Base-by-base conservation (phyloP, 164 flowering plant species). In the Paratinospora sagittata region DNA sequence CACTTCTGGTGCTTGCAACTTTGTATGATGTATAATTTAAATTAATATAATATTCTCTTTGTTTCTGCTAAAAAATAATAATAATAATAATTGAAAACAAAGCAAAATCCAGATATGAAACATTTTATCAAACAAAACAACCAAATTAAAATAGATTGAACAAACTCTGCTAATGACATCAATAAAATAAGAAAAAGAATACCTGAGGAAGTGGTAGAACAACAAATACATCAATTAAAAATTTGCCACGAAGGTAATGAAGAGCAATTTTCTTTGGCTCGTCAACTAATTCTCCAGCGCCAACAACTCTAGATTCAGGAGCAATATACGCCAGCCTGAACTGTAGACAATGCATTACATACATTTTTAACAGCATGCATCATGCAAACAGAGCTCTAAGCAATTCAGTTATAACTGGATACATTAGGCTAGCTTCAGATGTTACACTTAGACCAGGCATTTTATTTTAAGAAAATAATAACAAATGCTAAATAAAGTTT, bases 191-290 rank as follows among this genome's bases (percentile, higher is more conserved):
- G 66, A 75, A 60, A 73, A 60, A 73, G 24, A 70, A 74, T 81
- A 91, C 98, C 79, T 94, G 97, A 33, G 98, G 97, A 69, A 94
- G 90, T 37, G 98, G 98, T 14, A 94, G 71, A 23, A 83, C 90
- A 39, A 88, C 69, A 75, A 91, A 88, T 1, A 90, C 63, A 78
- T 94, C 97, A 37, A 94, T 36, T 5, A 79, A 12, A 76, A 94
- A 91, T 70, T 76, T 81, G 71, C 91, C 84, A 3, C 10, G n/a
- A 21, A 91, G 79, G 73, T 94, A 94, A 77, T 89, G 76, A n/a
- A 71, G 69, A 77, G 95, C 97, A 71, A 94, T 89, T 79, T 78
- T 84, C 73, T 79, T 88, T 57, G 98, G 98, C 43, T 90, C 84
- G 74, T 88, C 93, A 74, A 90, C 96, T 75, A 91, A 80, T 66